Evolutionary conservation across 164 flowering plant species (phyloP).

Genomic region (Nelumbo lutea): DNA sequence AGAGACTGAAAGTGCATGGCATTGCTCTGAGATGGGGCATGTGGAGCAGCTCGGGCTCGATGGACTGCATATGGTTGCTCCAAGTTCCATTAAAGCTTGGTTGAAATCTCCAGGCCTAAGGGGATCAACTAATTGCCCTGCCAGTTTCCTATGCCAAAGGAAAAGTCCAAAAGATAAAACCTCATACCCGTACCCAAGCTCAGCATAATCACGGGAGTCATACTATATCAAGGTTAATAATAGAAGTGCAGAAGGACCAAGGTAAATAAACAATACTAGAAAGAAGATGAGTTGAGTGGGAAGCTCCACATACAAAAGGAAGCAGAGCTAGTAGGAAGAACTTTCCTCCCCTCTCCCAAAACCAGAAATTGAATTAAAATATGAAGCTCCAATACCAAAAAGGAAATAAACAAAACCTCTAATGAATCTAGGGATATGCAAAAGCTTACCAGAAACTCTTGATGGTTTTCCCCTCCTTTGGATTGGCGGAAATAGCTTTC

Average conservation of each 20-base stretch:
- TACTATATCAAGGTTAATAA: too few species aligned
- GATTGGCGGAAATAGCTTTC: constrained; percentile 78
- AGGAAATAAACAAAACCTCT: not conserved
- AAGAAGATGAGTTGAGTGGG: not conserved
- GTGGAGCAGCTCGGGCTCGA: constrained; percentile 61
- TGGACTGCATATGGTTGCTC: constrained; percentile 77
- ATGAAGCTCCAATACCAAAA: not conserved
- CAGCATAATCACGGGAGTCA: too few species aligned
- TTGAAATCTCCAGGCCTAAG: constrained; percentile 91
- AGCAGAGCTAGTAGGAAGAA: too few species aligned
- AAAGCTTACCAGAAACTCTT: constrained; percentile 70
- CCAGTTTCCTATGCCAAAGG: constrained; percentile 53
- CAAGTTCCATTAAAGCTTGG: constrained; percentile 96
- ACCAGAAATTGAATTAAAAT: not conserved
- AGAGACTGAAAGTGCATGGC: constrained; percentile 53
- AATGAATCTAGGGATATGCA: not conserved
- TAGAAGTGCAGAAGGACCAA: not conserved
- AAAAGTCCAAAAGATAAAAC: not conserved
- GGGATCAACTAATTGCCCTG: constrained; percentile 88
- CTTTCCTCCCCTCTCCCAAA: not conserved
- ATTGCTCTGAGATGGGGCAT: constrained; percentile 71
- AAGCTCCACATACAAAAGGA: not conserved
- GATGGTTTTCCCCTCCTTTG: constrained; percentile 51
- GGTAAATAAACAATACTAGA: not conserved
- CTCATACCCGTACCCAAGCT: not conserved